These are phyloP conservation scores for Dalbergia cochinchinensis DNA, from an alignment of 306 rosid genomes.

Conservation along the genomic window DNA sequence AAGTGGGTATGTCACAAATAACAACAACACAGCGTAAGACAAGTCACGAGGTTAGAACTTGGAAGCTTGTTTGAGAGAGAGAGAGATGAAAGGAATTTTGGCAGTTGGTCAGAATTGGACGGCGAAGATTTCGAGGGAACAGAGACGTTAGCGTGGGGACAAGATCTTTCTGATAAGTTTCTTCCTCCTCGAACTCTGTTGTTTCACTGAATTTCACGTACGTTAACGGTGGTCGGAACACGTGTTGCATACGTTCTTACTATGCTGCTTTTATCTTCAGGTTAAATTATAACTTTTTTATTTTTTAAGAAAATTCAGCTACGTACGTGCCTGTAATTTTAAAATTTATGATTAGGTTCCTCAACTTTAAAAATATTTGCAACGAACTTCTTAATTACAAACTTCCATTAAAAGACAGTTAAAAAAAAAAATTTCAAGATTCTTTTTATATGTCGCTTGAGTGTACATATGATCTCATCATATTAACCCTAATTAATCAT, in stretches of 20 bases:
- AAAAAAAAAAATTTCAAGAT: too few relatives aligned
- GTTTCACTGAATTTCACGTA: conserved; percentile 49
- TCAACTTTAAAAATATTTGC: too few relatives aligned
- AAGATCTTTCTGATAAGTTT: background rate
- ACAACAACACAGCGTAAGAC: background rate
- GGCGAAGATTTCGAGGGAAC: conserved; percentile 20
- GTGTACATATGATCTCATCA: too few relatives aligned
- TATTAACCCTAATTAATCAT: too few relatives aligned
- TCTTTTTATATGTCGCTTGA: too few relatives aligned
- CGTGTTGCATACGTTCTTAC: conserved; percentile 20
- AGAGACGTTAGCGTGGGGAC: conserved; percentile 33
- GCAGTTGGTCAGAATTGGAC: background rate
- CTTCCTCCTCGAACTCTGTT: background rate
- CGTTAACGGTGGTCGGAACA: conserved; percentile 40
- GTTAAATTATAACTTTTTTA: too few relatives aligned
- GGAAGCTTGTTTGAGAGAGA: background rate
- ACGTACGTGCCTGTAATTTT: too few relatives aligned
- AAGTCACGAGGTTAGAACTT: conserved; percentile 14
- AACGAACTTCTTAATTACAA: too few relatives aligned
- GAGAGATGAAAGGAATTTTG: too few relatives aligned
- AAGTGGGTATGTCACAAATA: background rate
- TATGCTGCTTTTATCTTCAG: background rate
- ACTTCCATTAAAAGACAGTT: too few relatives aligned
- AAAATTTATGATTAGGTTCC: too few relatives aligned
- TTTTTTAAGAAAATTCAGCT: too few relatives aligned